These are phyloP conservation scores for Fraxinus sp. DNA, from an alignment of 305 asterid genomes.

Conservation along the genomic window DNA sequence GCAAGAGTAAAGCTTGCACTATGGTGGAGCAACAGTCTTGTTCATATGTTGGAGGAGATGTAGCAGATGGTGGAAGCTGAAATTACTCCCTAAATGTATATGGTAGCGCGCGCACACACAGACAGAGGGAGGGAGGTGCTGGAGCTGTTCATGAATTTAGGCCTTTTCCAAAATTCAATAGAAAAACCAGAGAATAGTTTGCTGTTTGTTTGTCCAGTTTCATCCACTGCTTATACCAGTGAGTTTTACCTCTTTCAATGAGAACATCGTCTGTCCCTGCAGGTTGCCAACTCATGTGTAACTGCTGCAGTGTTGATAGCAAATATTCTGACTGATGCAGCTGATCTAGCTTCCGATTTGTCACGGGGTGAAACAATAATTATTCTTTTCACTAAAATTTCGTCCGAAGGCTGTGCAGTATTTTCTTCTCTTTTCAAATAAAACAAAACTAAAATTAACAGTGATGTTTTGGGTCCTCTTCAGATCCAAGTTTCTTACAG, in stretches of 20 bases:
- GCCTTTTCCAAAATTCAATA: background rate
- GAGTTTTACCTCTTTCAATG: background rate
- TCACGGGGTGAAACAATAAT: slow-evolving; percentile 49
- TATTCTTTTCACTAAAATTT: slow-evolving; percentile 7
- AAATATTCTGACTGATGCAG: slow-evolving; percentile 63
- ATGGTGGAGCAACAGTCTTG: background rate
- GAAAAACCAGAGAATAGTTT: background rate
- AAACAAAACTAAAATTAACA: slow-evolving; percentile 8
- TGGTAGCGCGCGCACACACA: background rate
- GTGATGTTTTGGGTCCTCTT: slow-evolving; percentile 29
- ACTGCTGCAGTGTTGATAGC: slow-evolving; percentile 72
- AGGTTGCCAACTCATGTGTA: slow-evolving; percentile 73
- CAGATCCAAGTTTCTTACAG: slow-evolving; percentile 67
- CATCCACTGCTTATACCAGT: background rate
- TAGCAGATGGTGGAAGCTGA: background rate
- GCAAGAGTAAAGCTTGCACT: background rate
- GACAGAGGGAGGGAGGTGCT: background rate
- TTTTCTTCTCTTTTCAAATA: background rate
- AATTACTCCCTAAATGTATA: background rate
- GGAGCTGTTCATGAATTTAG: background rate
- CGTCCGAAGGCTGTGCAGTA: slow-evolving; percentile 4
- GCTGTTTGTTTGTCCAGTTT: background rate
- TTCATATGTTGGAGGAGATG: background rate
- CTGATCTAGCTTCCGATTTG: slow-evolving; percentile 50
- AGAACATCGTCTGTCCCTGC: slow-evolving; percentile 20